Evolutionary conservation across 331 rosid genomes (phyloP), one percentile per base, ranked within the genome.

Genomic region (Pyracantha coccinea): DNA sequence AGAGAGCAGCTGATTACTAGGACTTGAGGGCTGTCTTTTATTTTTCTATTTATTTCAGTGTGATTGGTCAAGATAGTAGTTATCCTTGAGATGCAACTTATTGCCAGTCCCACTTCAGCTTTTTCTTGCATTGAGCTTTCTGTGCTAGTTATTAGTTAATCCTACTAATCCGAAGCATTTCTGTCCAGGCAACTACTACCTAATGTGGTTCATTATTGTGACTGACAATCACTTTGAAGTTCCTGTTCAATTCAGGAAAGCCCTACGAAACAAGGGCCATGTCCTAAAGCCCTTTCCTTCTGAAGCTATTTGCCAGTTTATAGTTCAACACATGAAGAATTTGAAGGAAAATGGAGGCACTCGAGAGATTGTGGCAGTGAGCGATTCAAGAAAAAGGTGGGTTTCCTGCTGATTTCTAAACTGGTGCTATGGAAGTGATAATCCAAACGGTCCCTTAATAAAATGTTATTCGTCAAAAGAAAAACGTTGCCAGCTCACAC

Each of bases 311-410:
- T 85, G 84, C 74, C 92, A 93, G 82, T 82, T 89, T 65, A 82
- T 91, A 60, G 88, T 80, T 80, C 73, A 75, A 80, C 79, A 74
- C 24, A 27, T 8, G 16, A 77, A 60, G 8, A 8, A 45, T 25
- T 72, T 47, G 9, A 63, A 20, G 13, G 60, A 59, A 59, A 80
- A 81, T 50, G 64, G 50, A 66, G 80, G 21, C 31, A 17, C 21
- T 21, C 85, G 80, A 50, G 76, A 78, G 80, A 83, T 91, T 54
- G 85, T 88, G 53, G 96, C 92, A 13, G 97, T 91, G 45, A 93
- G 98, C 77, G 97, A 93, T 74, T 97, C 98, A 12, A 89, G 96
- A 85, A 93, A 33, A 91, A 80, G 98, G 97, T 47, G 96, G 94
- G 29, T 31, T 82, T 66, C 92, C 98, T 68, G 81, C 97, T 12